These are phyloP conservation scores for Flaveria robusta DNA, from an alignment of 129 eudicot species.

Conservation along the genomic window DNA sequence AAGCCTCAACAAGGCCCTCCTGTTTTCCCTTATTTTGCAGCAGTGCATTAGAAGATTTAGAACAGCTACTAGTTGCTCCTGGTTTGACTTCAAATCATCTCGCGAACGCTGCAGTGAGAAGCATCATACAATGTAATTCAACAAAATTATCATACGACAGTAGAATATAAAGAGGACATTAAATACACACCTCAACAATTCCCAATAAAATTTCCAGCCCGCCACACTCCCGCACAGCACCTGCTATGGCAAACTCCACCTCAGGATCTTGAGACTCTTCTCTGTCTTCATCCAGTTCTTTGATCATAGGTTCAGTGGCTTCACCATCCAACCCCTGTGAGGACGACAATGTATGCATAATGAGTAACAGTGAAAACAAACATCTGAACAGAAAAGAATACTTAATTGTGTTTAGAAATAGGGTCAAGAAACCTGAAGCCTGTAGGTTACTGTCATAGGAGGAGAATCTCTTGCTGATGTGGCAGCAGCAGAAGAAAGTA, in stretches of 20 bases:
- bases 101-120: slow-evolving; percentile 64
- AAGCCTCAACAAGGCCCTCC: slow-evolving; percentile 74
- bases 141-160: background rate
- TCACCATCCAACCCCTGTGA: slow-evolving; percentile 96
- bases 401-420: background rate
- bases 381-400: background rate
- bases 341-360: slow-evolving; percentile 14
- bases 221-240: slow-evolving; percentile 95
- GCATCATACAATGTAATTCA: background rate
- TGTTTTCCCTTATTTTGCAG: slow-evolving; percentile 95
- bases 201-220: slow-evolving; percentile 82
- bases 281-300: slow-evolving; percentile 95
- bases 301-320: slow-evolving; percentile 99
- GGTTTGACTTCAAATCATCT: slow-evolving; percentile 95
- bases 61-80: slow-evolving; percentile 87
- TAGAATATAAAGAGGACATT: background rate
- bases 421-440: slow-evolving; percentile 81
- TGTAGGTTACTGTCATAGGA: slow-evolving; percentile 95
- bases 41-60: slow-evolving; percentile 89
- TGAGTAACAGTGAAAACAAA: slow-evolving; percentile 20
- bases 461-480: slow-evolving; percentile 75
- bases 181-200: slow-evolving; percentile 73
- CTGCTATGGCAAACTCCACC: slow-evolving; percentile 95
- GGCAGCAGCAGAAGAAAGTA: slow-evolving; percentile 51
- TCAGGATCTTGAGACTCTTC: slow-evolving; percentile 99